These are phyloP conservation scores for Ogataea ganodermae DNA, from an alignment of 805 yeast genomes.

Conservation along the genomic window DNA sequence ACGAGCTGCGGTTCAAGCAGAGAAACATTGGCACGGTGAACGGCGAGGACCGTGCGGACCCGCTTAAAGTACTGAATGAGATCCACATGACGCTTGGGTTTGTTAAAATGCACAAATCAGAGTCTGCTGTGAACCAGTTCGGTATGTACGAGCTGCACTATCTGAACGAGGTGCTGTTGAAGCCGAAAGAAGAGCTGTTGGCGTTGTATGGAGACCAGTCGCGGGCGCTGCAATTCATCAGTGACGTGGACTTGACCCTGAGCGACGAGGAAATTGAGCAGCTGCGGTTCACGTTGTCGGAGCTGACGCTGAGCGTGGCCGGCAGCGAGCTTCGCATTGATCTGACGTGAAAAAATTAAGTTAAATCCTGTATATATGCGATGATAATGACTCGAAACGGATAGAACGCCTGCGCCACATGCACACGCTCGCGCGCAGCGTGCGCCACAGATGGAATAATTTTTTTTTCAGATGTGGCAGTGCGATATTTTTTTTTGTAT, in stretches of 20 bases:
- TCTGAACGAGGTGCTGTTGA: slow-evolving; percentile 27
- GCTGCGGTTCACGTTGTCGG: slow-evolving; percentile 16
- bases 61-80: slow-evolving; percentile 11
- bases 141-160: slow-evolving; percentile 32
- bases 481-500: slow-evolving; percentile 13
- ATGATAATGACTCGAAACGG: background rate
- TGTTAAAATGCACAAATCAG: background rate
- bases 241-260: slow-evolving; percentile 17
- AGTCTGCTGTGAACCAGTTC: slow-evolving; percentile 14
- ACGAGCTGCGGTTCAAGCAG: slow-evolving; percentile 14
- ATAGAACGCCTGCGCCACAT: slow-evolving; percentile 2
- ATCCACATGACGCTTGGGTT: slow-evolving; percentile 26
- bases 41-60: slow-evolving; percentile 21
- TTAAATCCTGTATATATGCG: too few species aligned
- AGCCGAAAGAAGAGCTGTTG: slow-evolving; percentile 23
- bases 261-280: slow-evolving; percentile 14
- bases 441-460: slow-evolving; percentile 1
- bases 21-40: slow-evolving; percentile 20
- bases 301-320: slow-evolving; percentile 16
- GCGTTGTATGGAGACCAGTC: slow-evolving; percentile 20
- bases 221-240: slow-evolving; percentile 16
- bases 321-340: slow-evolving; percentile 20
- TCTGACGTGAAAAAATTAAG: slow-evolving; percentile 1
- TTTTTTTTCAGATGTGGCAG: slow-evolving; percentile 1
- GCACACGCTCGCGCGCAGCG: background rate